phyloP scores from a whole-genome alignment of 163 green algal genomes.

The Botryococcus braunii region DNA sequence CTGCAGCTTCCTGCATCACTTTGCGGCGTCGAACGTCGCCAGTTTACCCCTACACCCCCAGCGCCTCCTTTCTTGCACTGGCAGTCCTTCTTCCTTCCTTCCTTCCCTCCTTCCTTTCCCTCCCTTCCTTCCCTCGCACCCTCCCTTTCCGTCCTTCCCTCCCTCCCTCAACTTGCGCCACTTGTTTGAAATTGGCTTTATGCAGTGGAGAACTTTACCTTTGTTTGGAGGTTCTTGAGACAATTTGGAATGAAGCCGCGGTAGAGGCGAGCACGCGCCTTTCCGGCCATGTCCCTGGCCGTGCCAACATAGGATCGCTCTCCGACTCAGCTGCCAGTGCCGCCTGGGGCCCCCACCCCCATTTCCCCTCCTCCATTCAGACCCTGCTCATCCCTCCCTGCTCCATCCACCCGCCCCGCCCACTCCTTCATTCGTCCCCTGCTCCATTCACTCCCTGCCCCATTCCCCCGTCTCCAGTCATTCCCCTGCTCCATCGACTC shows the following conservation, averaged over 20 bases:
- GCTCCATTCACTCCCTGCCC: too few species aligned
- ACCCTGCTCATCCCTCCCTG: too few species aligned
- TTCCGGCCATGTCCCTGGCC: conserved; percentile 31
- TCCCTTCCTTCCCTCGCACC: background rate
- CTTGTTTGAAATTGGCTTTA: conserved; percentile 1
- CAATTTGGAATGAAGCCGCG: conserved; percentile 71
- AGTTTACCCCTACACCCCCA: conserved; percentile 17
- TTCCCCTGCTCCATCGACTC: too few species aligned
- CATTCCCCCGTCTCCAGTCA: too few species aligned
- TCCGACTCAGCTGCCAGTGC: too few species aligned
- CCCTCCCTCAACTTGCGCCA: background rate
- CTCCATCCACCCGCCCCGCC: too few species aligned
- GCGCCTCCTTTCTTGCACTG: too few species aligned
- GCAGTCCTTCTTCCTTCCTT: background rate
- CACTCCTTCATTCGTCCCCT: too few species aligned
- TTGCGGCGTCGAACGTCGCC: conserved; percentile 19
- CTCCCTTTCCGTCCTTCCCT: background rate
- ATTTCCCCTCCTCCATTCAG: too few species aligned
- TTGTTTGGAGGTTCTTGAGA: conserved; percentile 87
- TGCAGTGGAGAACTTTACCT: conserved; percentile 20
- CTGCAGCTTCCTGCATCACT: conserved; percentile 4
- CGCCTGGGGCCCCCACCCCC: too few species aligned
- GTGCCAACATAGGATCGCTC: too few species aligned
- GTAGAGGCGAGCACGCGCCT: conserved; percentile 66
- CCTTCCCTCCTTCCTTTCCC: background rate